These are phyloP conservation scores for Candida labiduridarum DNA, from an alignment of 1,139 yeast genomes.

Conservation along the genomic window DNA sequence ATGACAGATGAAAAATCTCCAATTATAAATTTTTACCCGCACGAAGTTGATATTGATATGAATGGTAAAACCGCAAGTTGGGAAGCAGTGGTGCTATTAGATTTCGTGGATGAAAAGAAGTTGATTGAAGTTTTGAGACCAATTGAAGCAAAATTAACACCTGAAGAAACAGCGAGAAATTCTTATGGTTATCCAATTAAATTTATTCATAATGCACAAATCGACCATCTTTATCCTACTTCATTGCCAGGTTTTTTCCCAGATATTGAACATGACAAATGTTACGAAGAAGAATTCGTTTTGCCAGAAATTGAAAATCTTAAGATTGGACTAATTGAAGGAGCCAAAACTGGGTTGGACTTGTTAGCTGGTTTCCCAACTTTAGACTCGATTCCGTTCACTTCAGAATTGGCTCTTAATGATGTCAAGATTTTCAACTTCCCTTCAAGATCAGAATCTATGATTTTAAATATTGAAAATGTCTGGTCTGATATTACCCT, in stretches of 20 bases:
- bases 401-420: constrained; percentile 50
- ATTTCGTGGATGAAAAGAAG: constrained; percentile 86
- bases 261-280: constrained; percentile 77
- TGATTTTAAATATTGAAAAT: constrained; percentile 66
- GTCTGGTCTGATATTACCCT: constrained; percentile 48
- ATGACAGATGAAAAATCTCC: constrained; percentile 93
- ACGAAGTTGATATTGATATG: constrained; percentile 83
- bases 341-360: constrained; percentile 70
- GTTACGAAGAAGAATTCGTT: constrained; percentile 60
- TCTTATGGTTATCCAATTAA: constrained; percentile 68
- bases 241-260: constrained; percentile 79
- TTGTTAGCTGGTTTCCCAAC: constrained; percentile 92
- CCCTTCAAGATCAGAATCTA: constrained; percentile 81
- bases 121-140: constrained; percentile 74
- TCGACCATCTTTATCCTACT: constrained; percentile 66
- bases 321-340: constrained; percentile 62
- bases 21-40: constrained; percentile 87
- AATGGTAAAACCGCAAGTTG: constrained; percentile 96
- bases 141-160: constrained; percentile 56
- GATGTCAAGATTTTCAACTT: constrained; percentile 82
- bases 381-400: constrained; percentile 67
- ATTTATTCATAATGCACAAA: constrained; percentile 78
- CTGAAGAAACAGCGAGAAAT: constrained; percentile 75
- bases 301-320: constrained; percentile 54
- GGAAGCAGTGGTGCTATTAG: constrained; percentile 97